Conservation (phyloP, 2,329 filamentous ascomycete genomes). For the Exophiala calicioides region DNA sequence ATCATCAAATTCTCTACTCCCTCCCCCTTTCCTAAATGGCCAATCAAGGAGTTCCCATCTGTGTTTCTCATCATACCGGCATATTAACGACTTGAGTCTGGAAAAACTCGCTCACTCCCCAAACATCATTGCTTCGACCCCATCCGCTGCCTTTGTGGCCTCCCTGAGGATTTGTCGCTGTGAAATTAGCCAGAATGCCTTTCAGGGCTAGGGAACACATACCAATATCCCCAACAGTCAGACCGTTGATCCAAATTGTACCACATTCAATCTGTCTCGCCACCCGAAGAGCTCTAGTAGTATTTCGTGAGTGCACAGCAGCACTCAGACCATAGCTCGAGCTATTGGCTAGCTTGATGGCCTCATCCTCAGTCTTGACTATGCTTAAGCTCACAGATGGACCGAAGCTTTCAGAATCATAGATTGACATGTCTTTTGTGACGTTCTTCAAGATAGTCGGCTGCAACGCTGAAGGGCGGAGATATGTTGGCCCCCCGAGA, state of each 20-base stretch:
- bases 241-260: constrained; percentile 9
- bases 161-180: too few relatives aligned
- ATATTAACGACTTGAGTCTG: too few relatives aligned
- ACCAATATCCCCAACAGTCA: too few relatives aligned
- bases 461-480: constrained; percentile 73
- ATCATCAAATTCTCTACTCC: too few relatives aligned
- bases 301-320: constrained; percentile 17
- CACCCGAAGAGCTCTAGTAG: constrained; percentile 61
- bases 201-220: too few relatives aligned
- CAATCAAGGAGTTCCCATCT: too few relatives aligned
- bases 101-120: too few relatives aligned
- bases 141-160: too few relatives aligned
- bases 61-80: too few relatives aligned
- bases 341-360: constrained; percentile 24
- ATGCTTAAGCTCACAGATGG: constrained; percentile 86
- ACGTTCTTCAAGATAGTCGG: constrained; percentile 78
- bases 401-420: constrained; percentile 91
- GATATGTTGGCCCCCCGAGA: constrained; percentile 70
- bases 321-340: constrained; percentile 21
- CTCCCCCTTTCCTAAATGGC: too few relatives aligned
- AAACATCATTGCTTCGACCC: too few relatives aligned
- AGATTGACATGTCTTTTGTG: constrained; percentile 75
- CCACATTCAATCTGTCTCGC: constrained; percentile 93
- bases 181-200: too few relatives aligned
- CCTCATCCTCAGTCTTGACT: constrained; percentile 72